phyloP scores from a whole-genome alignment of 2,329 filamentous ascomycete genomes.

The Neodidymelliopsis sp. region DNA sequence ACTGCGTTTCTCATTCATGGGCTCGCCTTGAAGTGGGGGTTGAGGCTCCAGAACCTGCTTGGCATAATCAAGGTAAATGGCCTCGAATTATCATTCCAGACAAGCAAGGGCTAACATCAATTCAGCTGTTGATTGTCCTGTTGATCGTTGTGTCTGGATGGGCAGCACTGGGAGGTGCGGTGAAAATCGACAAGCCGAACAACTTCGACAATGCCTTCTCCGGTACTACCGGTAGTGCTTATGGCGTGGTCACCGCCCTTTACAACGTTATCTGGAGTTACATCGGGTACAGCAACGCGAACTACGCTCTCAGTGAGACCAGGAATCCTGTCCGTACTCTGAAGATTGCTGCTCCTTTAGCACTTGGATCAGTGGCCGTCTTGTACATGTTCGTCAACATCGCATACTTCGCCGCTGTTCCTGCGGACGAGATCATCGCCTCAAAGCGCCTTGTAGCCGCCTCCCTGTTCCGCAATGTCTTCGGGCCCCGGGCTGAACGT shows the following conservation, averaged over 20 bases:
- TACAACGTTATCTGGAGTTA: constrained; percentile 78
- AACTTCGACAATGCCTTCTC: constrained; percentile 71
- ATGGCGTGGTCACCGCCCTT: constrained; percentile 72
- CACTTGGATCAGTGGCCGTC: constrained; percentile 64
- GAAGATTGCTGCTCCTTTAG: constrained; percentile 69
- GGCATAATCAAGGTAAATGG: constrained; percentile 73
- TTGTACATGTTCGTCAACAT: constrained; percentile 74
- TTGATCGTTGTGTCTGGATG: constrained; percentile 71
- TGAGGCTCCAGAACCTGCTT: constrained; percentile 71
- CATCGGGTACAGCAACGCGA: constrained; percentile 73
- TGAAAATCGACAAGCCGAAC: constrained; percentile 64
- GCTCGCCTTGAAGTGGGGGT: constrained; percentile 68
- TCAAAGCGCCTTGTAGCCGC: constrained; percentile 64
- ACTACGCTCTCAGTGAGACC: constrained; percentile 71
- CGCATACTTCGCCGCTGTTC: constrained; percentile 70
- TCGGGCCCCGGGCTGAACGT: constrained; percentile 61
- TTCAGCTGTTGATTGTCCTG: constrained; percentile 68
- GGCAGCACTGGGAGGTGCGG: constrained; percentile 66
- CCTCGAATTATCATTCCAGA: too few species aligned
- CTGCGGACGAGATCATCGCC: constrained; percentile 61
- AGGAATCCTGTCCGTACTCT: constrained; percentile 70
- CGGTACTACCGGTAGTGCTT: constrained; percentile 70
- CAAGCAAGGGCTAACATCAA: too few species aligned
- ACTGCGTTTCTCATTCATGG: constrained; percentile 71
- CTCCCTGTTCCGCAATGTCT: constrained; percentile 65